A percentile compares a stretch with the other conserved stretches of the same genome.
Conservation (phyloP, 345 rosid species). For the Gossypium turneri region DNA sequence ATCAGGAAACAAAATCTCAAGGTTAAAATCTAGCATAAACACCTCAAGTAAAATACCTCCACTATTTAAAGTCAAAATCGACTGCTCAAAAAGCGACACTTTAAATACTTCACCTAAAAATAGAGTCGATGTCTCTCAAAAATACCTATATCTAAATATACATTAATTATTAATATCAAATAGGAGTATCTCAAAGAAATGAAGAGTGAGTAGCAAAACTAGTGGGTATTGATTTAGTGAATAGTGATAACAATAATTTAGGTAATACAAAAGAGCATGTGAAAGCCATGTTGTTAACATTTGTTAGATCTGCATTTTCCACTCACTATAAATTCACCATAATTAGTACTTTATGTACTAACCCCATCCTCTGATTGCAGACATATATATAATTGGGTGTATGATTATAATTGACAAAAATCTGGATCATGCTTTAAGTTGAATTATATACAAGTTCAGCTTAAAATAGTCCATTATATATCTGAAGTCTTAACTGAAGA, state of each 20-base stretch:
- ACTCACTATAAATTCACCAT: neutral
- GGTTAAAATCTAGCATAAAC: no score
- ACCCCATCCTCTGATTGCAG: neutral
- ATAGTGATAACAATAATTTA: neutral
- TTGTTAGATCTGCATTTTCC: neutral
- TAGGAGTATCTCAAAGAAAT: no score
- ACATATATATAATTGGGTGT: neutral
- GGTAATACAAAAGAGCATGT: neutral
- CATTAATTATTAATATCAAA: no score
- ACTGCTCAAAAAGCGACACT: fast-evolving
- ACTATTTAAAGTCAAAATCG: fast-evolving
- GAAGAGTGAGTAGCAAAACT: neutral
- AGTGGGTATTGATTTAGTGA: neutral
- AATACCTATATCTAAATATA: no score
- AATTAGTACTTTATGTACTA: neutral
- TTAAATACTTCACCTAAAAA: no score
- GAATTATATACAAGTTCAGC: neutral
- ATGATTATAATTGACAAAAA: neutral
- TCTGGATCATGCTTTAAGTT: neutral
- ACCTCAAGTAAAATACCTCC: fast-evolving
- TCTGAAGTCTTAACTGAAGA: neutral
- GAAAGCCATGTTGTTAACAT: neutral
- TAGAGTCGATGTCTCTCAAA: fast-evolving
- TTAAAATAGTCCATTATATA: neutral
- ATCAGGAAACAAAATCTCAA: fast-evolving